Percentiles rank a stretch among this genome's conserved stretches.
phyloP scores from a whole-genome alignment of 106 monocot species.

The Ottelia alismoides region DNA sequence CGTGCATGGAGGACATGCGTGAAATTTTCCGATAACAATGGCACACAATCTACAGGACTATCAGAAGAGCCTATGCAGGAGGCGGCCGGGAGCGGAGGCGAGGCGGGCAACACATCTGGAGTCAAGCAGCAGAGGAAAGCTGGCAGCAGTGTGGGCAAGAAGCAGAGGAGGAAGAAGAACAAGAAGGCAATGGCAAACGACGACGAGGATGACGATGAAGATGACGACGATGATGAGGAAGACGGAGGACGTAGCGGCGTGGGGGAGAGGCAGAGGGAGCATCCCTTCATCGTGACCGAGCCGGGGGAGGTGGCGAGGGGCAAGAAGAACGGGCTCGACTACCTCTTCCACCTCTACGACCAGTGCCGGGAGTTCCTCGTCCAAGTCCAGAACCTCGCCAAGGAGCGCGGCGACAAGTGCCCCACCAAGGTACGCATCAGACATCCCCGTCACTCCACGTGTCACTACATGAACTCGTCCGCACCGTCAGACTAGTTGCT shows the following conservation, averaged over 20 bases:
- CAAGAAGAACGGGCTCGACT: conserved; percentile 97
- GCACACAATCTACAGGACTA: too few species aligned
- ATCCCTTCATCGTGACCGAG: conserved; percentile 97
- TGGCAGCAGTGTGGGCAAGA: conserved; percentile 6
- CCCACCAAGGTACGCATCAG: conserved; percentile 78
- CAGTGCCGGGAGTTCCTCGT: conserved; percentile 84
- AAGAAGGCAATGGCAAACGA: neutral
- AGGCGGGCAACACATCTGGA: conserved; percentile 6
- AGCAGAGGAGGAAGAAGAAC: conserved; percentile 17
- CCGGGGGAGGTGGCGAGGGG: conserved; percentile 95
- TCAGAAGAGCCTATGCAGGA: conserved; percentile 77
- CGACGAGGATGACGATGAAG: conserved; percentile 6
- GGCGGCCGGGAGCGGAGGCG: conserved; percentile 57
- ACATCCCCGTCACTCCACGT: too few species aligned
- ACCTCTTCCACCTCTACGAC: conserved; percentile 90
- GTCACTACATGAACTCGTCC: too few species aligned
- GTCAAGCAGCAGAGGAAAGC: conserved; percentile 3
- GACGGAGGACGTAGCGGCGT: conserved; percentile 7
- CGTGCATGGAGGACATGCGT: too few species aligned
- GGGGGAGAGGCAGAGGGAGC: conserved; percentile 75
- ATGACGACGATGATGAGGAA: conserved; percentile 10
- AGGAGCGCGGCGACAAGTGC: conserved; percentile 84
- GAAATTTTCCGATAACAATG: too few species aligned
- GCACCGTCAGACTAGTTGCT: too few species aligned
- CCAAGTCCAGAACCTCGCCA: conserved; percentile 66